phyloP scores from a whole-genome alignment of 371 early-diverging fungal genomes.

The Rhizopus stolonifer region DNA sequence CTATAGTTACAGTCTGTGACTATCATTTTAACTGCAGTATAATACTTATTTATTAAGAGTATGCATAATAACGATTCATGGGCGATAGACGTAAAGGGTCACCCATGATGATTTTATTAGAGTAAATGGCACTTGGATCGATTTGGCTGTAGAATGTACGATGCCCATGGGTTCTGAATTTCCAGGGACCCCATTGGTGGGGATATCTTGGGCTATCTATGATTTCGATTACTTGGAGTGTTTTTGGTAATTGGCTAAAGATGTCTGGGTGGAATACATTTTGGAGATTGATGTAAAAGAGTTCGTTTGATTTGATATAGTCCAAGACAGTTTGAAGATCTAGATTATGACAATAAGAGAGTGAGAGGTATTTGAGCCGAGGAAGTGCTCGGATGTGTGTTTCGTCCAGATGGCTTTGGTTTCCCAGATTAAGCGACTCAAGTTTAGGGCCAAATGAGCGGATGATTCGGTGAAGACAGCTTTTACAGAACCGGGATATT shows the following conservation, averaged over 20 bases:
- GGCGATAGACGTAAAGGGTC: conserved; percentile 23
- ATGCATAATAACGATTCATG: conserved; percentile 38
- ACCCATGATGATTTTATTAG: conserved; percentile 31
- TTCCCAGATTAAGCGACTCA: not conserved
- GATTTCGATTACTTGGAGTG: conserved; percentile 22
- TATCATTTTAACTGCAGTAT: no score
- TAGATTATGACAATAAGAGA: not conserved
- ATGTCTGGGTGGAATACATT: not conserved
- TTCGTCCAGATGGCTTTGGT: not conserved
- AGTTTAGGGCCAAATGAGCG: not conserved
- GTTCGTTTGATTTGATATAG: not conserved
- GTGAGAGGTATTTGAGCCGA: not conserved
- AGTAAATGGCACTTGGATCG: conserved; percentile 29
- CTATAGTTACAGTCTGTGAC: no score
- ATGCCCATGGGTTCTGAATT: conserved; percentile 8
- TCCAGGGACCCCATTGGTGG: conserved; percentile 5
- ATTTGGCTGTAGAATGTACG: conserved; percentile 26
- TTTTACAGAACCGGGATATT: conserved; percentile 26
- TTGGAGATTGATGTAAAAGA: not conserved
- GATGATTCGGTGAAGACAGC: conserved; percentile 18
- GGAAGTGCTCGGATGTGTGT: not conserved
- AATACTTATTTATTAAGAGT: no score
- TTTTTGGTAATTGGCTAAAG: not conserved
- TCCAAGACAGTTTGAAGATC: no score
- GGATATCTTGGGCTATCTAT: not conserved